These are phyloP conservation scores for Torulaspora quercuum DNA, from an alignment of 805 yeast genomes.

Conservation along the genomic window DNA sequence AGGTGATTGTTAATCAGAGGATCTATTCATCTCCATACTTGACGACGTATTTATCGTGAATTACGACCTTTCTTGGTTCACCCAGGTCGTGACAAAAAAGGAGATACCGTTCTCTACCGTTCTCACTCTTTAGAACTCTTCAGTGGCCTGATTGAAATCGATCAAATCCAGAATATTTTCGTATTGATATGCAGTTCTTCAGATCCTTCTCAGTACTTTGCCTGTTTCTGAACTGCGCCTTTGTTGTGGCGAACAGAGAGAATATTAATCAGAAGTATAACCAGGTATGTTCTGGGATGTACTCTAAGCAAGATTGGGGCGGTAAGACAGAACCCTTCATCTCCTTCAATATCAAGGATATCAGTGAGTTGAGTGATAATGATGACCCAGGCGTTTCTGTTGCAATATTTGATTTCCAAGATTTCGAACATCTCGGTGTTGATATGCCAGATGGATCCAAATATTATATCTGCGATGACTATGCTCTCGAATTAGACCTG, in stretches of 20 bases:
- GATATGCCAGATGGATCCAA: constrained; percentile 41
- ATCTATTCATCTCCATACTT: not conserved
- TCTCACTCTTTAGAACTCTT: too few relatives aligned
- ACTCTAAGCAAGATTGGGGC: constrained; percentile 81
- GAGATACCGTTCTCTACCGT: constrained; percentile 4
- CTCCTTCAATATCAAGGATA: constrained; percentile 43
- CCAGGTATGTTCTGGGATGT: constrained; percentile 87
- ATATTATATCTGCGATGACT: constrained; percentile 72
- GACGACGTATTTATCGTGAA: too few relatives aligned
- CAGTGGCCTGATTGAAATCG: too few relatives aligned
- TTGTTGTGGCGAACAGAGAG: constrained; percentile 41
- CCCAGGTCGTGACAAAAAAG: too few relatives aligned
- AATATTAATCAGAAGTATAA: constrained; percentile 48
- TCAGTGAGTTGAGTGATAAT: constrained; percentile 28
- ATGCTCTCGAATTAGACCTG: constrained; percentile 51
- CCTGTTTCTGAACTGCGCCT: constrained; percentile 9
- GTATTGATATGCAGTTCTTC: constrained; percentile 9
- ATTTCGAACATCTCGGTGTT: constrained; percentile 65
- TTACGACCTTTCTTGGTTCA: too few relatives aligned
- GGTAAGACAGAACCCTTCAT: constrained; percentile 68
- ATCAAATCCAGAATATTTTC: too few relatives aligned
- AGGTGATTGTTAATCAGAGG: too few relatives aligned
- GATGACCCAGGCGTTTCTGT: constrained; percentile 52
- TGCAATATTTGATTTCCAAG: constrained; percentile 80
- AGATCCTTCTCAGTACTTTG: constrained; percentile 6